Conservation (phyloP, 2,329 filamentous ascomycete genomes). For the Colletotrichum spinosum region DNA sequence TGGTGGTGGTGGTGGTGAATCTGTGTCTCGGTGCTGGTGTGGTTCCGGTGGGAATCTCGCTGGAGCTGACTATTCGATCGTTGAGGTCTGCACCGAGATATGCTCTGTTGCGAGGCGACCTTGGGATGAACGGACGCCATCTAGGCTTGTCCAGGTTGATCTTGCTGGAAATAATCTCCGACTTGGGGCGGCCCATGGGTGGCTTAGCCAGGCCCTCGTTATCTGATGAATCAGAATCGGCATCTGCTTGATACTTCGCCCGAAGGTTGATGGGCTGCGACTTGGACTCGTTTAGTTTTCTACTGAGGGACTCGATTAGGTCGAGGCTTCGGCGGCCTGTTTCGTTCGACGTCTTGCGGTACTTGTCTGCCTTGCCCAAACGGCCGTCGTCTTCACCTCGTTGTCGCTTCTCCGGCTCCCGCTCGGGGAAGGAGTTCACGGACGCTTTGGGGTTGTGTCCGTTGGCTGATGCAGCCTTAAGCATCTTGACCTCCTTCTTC, state of each 20-base stretch:
- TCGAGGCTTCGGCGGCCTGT: slow-evolving; percentile 44
- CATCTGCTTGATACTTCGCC: slow-evolving; percentile 50
- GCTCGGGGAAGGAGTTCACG: slow-evolving; percentile 4
- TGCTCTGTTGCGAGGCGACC: slow-evolving; percentile 52
- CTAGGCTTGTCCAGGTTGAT: slow-evolving; percentile 47
- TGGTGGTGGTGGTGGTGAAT: slow-evolving; percentile 29
- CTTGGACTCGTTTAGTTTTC: slow-evolving; percentile 38
- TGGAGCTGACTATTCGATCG: slow-evolving; percentile 45
- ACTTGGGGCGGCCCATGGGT: slow-evolving; percentile 17
- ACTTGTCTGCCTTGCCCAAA: slow-evolving; percentile 28
- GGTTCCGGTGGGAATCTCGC: slow-evolving; percentile 40
- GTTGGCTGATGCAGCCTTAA: slow-evolving; percentile 50
- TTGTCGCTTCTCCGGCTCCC: slow-evolving; percentile 19
- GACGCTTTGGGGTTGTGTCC: slow-evolving; percentile 17
- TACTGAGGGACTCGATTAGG: slow-evolving; percentile 36
- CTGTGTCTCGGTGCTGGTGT: slow-evolving; percentile 42
- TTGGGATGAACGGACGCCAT: slow-evolving; percentile 57
- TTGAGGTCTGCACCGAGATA: slow-evolving; percentile 50
- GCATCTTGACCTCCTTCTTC: slow-evolving; percentile 62
- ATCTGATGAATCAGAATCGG: slow-evolving; percentile 28
- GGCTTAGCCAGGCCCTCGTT: slow-evolving; percentile 20
- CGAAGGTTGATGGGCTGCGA: slow-evolving; percentile 44
- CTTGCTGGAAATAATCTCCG: slow-evolving; percentile 28
- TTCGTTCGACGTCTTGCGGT: slow-evolving; percentile 16
- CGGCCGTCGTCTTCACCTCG: slow-evolving; percentile 18